Evolutionary conservation across 2,329 filamentous ascomycete genomes (phyloP).

Genomic region (Trichoderma citrinoviride): DNA sequence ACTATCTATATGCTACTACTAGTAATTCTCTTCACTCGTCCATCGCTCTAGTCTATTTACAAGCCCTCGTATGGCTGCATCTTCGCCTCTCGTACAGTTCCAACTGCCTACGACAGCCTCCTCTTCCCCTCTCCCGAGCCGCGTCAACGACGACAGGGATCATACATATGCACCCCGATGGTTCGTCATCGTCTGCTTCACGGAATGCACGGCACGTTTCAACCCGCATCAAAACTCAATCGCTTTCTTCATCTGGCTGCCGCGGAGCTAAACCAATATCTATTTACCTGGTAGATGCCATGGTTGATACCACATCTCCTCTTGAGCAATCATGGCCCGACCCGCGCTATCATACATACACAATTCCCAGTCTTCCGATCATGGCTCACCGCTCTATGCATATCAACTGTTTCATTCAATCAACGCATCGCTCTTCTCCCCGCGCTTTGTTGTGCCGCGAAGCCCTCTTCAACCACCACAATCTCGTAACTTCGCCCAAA

Average conservation of each 20-base stretch:
- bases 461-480: background rate
- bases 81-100: no score
- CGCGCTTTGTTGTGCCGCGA: background rate
- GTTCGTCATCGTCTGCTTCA: background rate
- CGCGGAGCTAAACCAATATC: background rate
- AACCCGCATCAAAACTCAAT: background rate
- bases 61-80: no score
- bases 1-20: no score
- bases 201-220: background rate
- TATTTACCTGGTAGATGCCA: background rate
- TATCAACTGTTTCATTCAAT: background rate
- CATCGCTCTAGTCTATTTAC: no score
- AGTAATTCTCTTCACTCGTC: no score
- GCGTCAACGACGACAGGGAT: constrained; percentile 1
- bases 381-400: constrained; percentile 5
- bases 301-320: background rate
- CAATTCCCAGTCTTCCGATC: no score
- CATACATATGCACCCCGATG: background rate
- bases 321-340: background rate
- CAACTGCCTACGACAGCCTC: background rate
- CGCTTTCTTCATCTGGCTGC: constrained; percentile 1
- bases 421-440: constrained; percentile 1
- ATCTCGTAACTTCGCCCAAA: background rate
- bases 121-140: background rate
- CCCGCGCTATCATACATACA: background rate